phyloP scores from a whole-genome alignment of 2,329 filamentous ascomycete genomes.

The Magnaporthiopsis poae region DNA sequence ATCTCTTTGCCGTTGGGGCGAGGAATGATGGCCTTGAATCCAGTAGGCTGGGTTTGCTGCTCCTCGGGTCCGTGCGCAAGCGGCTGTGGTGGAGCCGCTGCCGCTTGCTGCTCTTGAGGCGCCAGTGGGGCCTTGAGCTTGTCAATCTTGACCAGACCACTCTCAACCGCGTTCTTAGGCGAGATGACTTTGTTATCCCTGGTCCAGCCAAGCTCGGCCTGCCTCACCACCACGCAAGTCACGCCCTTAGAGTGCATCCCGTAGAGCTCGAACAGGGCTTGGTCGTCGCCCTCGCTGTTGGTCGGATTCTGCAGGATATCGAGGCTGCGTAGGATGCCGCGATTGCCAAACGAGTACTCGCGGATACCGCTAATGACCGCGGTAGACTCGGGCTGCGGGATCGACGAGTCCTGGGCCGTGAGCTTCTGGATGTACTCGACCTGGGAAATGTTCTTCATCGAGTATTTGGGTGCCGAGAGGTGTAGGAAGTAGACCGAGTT shows the following conservation, averaged over 20 bases:
- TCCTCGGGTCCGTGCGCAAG: slow-evolving; percentile 15
- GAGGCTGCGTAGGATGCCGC: slow-evolving; percentile 77
- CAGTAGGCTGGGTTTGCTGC: neutral
- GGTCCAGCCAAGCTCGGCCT: slow-evolving; percentile 84
- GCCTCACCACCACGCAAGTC: slow-evolving; percentile 77
- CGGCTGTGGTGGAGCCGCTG: slow-evolving; percentile 21
- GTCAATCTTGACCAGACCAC: slow-evolving; percentile 64
- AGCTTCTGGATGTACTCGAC: slow-evolving; percentile 77
- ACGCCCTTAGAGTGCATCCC: slow-evolving; percentile 96
- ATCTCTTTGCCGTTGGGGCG: slow-evolving; percentile 27
- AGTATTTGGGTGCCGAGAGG: slow-evolving; percentile 87
- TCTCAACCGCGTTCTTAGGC: slow-evolving; percentile 64
- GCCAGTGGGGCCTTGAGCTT: slow-evolving; percentile 49
- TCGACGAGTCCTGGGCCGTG: slow-evolving; percentile 57
- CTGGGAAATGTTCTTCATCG: slow-evolving; percentile 71
- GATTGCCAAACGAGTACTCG: slow-evolving; percentile 83
- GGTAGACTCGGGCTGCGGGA: slow-evolving; percentile 83
- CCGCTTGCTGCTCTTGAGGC: slow-evolving; percentile 32
- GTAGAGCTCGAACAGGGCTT: slow-evolving; percentile 83
- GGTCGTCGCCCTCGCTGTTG: slow-evolving; percentile 54
- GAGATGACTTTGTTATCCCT: slow-evolving; percentile 78
- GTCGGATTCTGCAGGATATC: slow-evolving; percentile 72
- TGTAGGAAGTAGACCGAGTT: slow-evolving; percentile 98
- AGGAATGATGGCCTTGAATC: slow-evolving; percentile 14
- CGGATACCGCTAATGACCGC: slow-evolving; percentile 95